Evolutionary conservation across 1,284 basidiomycete species (phyloP).

Genomic region (Malassezia nana): DNA sequence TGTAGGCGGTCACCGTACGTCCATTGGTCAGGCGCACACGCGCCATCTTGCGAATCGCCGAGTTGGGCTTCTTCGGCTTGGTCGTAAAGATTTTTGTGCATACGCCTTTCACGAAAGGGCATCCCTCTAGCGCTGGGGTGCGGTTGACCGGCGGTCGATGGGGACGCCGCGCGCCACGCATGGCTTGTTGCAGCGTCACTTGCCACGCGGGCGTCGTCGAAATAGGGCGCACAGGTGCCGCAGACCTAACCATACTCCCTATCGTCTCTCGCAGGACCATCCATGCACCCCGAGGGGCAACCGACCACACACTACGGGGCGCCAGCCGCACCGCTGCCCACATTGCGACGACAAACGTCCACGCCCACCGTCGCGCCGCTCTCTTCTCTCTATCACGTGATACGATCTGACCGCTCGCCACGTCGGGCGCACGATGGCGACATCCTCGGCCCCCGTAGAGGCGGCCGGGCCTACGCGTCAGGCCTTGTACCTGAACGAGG

Average conservation of each 20-base stretch:
- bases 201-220: constrained; percentile 24
- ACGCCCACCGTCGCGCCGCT: not conserved
- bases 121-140: constrained; percentile 38
- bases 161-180: constrained; percentile 41
- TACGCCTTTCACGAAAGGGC: constrained; percentile 46
- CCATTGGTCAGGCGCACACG: constrained; percentile 85
- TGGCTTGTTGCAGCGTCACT: constrained; percentile 45
- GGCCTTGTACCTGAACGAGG: not conserved
- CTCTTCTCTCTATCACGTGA: not conserved
- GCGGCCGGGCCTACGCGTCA: not conserved
- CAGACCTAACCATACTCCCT: not conserved
- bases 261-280: not conserved
- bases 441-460: not conserved
- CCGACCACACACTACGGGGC: not conserved
- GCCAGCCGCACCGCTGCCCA: not conserved
- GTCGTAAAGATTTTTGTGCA: constrained; percentile 46
- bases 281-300: constrained; percentile 4
- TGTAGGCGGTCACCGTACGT: constrained; percentile 80
- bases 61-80: constrained; percentile 97
- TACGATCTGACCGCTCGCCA: not conserved
- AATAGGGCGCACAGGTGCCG: constrained; percentile 20
- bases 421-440: not conserved
- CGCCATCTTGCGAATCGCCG: constrained; percentile 92
- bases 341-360: not conserved
- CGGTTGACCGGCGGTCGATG: constrained; percentile 48